phyloP scores from a whole-genome alignment of 2,329 filamentous ascomycete species.

The Arthrobotrys musiformis region DNA sequence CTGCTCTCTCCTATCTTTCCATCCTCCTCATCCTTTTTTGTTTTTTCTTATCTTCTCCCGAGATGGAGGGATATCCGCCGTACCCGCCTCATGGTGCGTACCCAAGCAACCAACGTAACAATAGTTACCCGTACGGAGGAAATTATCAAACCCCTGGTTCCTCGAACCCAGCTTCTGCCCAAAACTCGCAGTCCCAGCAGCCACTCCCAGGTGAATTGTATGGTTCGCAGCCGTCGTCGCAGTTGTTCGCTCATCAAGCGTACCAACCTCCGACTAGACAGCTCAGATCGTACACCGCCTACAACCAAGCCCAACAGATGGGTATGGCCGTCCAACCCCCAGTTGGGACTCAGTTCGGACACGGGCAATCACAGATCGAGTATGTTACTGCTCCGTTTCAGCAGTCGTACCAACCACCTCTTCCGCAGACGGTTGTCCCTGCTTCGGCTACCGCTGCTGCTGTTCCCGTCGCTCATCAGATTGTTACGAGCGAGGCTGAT shows the following conservation, averaged over 20 bases:
- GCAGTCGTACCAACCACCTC: conserved; percentile 31
- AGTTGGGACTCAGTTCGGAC: conserved; percentile 6
- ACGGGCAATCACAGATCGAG: conserved; percentile 13
- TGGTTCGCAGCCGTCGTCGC: conserved; percentile 13
- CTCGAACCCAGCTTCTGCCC: background rate
- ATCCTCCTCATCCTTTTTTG: background rate
- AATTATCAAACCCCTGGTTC: conserved; percentile 41
- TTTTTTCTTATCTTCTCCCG: background rate
- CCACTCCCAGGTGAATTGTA: conserved; percentile 23
- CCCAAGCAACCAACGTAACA: conserved; percentile 47
- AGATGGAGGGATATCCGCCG: conserved; percentile 50
- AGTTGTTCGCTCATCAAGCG: conserved; percentile 45
- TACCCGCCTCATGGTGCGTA: conserved; percentile 50
- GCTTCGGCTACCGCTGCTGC: background rate
- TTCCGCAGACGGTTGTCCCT: conserved; percentile 5
- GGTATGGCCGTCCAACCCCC: background rate
- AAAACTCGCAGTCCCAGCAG: conserved; percentile 27
- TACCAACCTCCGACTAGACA: conserved; percentile 53
- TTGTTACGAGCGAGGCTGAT: conserved; percentile 2
- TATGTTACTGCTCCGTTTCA: conserved; percentile 14
- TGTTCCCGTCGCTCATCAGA: background rate
- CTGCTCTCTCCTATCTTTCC: background rate
- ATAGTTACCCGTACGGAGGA: conserved; percentile 37
- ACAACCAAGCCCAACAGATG: conserved; percentile 9
- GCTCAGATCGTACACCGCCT: conserved; percentile 40